Evolutionary conservation across 1,284 basidiomycete species (phyloP).

Genomic region (Golubevia sp.): DNA sequence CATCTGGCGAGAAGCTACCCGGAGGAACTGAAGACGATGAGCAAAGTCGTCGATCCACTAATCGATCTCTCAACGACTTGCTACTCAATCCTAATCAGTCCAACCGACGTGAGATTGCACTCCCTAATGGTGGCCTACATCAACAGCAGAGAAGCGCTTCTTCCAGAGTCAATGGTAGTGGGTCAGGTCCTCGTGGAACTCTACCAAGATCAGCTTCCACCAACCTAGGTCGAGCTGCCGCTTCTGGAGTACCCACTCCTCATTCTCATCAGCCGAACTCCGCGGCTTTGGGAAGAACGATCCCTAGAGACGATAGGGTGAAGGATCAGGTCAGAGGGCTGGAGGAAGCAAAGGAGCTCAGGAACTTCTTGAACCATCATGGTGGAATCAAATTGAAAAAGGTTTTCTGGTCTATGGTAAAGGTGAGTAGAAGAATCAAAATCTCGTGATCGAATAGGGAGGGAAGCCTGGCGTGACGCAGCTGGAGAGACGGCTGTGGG

Average conservation of each 20-base stretch:
- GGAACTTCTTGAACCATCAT: constrained; percentile 35
- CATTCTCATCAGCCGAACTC: background rate
- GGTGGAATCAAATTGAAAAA: constrained; percentile 36
- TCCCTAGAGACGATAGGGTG: constrained; percentile 40
- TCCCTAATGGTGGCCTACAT: too few relatives aligned
- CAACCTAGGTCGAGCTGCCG: background rate
- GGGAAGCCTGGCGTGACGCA: background rate
- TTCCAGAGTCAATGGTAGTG: background rate
- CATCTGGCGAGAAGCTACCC: background rate
- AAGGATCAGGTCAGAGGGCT: constrained; percentile 44
- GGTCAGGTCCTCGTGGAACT: background rate
- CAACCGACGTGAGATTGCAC: too few relatives aligned
- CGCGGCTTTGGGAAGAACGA: constrained; percentile 1
- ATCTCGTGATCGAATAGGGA: background rate
- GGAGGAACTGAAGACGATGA: background rate
- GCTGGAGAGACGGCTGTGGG: too few relatives aligned
- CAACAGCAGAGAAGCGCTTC: background rate
- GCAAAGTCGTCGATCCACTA: background rate
- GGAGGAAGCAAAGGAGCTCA: constrained; percentile 52
- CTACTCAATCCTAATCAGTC: background rate
- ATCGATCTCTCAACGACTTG: background rate
- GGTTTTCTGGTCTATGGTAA: constrained; percentile 51
- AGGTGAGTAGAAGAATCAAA: constrained; percentile 4
- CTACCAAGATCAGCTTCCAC: background rate
- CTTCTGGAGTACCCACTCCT: background rate